A percentile compares a stretch with the other conserved stretches of the same genome.
Conservation (phyloP, 306 rosid genomes). For the Citrullus colocynthis region DNA sequence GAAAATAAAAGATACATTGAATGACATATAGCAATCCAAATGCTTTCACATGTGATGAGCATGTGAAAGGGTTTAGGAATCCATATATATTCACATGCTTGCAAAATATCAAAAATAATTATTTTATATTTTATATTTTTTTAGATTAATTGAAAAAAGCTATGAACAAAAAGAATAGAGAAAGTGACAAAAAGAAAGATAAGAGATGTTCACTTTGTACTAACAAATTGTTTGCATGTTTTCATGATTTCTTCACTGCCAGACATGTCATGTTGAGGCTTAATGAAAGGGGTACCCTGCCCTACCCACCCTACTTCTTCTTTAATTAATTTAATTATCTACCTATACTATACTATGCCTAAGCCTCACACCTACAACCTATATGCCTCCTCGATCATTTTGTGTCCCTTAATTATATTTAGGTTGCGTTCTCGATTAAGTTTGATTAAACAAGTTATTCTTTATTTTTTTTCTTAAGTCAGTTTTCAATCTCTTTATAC, state of each 20-base stretch:
- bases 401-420: too few relatives aligned
- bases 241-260: not conserved
- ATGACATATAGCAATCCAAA: not conserved
- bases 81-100: constrained; percentile 20
- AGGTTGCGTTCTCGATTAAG: too few relatives aligned
- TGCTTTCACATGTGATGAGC: constrained; percentile 24
- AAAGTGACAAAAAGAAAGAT: not conserved
- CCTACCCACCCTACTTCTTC: not conserved
- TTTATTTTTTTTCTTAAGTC: too few relatives aligned
- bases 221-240: not conserved
- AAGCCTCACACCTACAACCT: not conserved
- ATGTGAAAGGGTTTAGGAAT: constrained; percentile 6
- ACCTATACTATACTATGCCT: not conserved
- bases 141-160: not conserved
- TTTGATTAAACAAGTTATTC: too few relatives aligned
- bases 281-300: not conserved
- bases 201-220: not conserved
- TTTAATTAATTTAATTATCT: not conserved
- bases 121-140: too few relatives aligned
- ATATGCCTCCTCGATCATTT: not conserved
- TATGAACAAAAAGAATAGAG: not conserved
- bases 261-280: not conserved
- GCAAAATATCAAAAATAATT: not conserved
- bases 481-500: too few relatives aligned
- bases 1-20: not conserved